Percentiles rank a stretch among this genome's conserved stretches.
These are phyloP conservation scores for Papiliotrema laurentii DNA, from an alignment of 1,284 basidiomycete species.

Conservation along the genomic window DNA sequence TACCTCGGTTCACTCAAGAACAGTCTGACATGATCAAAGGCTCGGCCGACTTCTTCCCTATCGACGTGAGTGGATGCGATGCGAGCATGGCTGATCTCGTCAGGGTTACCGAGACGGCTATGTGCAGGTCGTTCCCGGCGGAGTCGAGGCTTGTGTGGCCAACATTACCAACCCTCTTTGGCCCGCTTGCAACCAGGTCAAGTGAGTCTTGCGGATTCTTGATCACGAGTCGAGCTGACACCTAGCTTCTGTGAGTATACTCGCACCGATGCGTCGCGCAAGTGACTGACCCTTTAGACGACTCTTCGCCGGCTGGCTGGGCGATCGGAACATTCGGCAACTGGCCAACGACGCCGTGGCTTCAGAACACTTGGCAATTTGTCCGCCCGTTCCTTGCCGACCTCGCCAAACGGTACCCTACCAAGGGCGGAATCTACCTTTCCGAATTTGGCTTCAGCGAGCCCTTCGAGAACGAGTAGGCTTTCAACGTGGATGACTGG, in stretches of 20 bases:
- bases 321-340: conserved; percentile 15
- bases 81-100: background rate
- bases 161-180: conserved; percentile 13
- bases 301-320: conserved; percentile 8
- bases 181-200: conserved; percentile 13
- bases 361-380: conserved; percentile 17
- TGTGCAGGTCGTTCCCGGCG: conserved; percentile 9
- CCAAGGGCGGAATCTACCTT: conserved; percentile 16
- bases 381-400: conserved; percentile 10
- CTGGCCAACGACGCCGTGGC: conserved; percentile 9
- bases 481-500: background rate
- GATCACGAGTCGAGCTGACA: background rate
- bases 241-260: conserved; percentile 6
- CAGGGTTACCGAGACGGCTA: conserved; percentile 15
- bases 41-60: conserved; percentile 19
- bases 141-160: conserved; percentile 12
- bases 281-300: background rate
- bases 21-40: conserved; percentile 17
- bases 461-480: conserved; percentile 18
- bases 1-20: conserved; percentile 13
- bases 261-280: too few species aligned
- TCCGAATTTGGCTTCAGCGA: conserved; percentile 19
- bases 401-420: conserved; percentile 9
- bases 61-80: conserved; percentile 3
- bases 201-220: background rate